These are phyloP conservation scores for Neocallimastix lanati DNA, from an alignment of 192 early-diverging fungal genomes.

Conservation along the genomic window DNA sequence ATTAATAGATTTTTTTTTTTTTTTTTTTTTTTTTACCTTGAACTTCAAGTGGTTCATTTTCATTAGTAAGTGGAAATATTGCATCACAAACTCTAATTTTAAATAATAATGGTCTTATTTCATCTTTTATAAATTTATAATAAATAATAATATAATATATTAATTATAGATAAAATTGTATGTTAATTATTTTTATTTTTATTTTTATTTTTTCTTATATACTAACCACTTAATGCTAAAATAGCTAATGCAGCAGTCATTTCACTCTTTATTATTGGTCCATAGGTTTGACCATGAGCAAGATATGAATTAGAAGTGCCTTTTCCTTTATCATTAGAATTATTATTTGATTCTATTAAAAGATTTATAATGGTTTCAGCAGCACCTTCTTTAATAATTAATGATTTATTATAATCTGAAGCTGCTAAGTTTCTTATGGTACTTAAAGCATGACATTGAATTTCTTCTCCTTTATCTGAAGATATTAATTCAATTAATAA, in stretches of 20 bases:
- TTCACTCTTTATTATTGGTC: constrained; percentile 49
- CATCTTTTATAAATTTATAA: constrained; percentile 18
- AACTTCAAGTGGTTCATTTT: constrained; percentile 26
- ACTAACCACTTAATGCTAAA: constrained; percentile 39
- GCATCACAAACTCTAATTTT: constrained; percentile 46
- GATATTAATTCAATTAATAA: constrained; percentile 39
- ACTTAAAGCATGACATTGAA: constrained; percentile 51
- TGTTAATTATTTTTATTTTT: too few species aligned
- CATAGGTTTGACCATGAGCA: constrained; percentile 10
- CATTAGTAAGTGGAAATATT: constrained; percentile 28
- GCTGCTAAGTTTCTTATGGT: constrained; percentile 69
- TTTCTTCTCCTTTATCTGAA: constrained; percentile 12
- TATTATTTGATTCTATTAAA: constrained; percentile 5
- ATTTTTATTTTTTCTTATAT: background rate
- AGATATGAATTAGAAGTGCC: background rate
- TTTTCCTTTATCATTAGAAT: background rate
- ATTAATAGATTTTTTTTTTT: too few species aligned
- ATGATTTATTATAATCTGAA: constrained; percentile 52
- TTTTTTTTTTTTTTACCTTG: constrained; percentile 64
- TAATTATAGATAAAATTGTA: too few species aligned
- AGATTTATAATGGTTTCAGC: constrained; percentile 49
- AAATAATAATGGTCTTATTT: constrained; percentile 45
- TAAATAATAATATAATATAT: too few species aligned
- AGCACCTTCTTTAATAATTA: constrained; percentile 55
- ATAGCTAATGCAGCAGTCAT: constrained; percentile 72